Conservation (phyloP, 1,139 yeast species). For the Yamadazyma songkhlaensis region DNA sequence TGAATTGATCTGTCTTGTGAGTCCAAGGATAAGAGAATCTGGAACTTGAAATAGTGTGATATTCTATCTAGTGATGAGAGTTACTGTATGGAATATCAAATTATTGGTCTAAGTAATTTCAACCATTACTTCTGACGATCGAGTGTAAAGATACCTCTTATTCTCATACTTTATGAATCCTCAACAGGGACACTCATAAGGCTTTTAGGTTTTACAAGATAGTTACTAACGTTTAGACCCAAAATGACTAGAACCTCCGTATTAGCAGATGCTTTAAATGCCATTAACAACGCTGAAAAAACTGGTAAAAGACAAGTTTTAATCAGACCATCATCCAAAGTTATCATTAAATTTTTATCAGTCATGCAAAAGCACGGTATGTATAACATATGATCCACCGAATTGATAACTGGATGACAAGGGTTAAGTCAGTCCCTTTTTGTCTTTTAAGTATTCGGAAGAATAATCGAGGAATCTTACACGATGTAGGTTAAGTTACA, state of each 20-base stretch:
- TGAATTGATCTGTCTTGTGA: slow-evolving; percentile 8
- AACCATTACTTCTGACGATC: slow-evolving; percentile 5
- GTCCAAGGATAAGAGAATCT: slow-evolving; percentile 2
- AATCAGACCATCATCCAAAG: slow-evolving; percentile 98
- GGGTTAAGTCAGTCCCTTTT: slow-evolving; percentile 84
- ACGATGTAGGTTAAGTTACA: slow-evolving; percentile 42
- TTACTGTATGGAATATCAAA: background rate
- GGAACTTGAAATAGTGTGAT: background rate
- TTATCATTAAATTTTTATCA: slow-evolving; percentile 91
- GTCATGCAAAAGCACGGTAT: slow-evolving; percentile 96
- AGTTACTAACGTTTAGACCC: background rate
- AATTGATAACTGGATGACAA: slow-evolving; percentile 97
- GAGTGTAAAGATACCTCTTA: slow-evolving; percentile 14
- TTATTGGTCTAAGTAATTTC: slow-evolving; percentile 1
- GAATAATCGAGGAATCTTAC: slow-evolving; percentile 73
- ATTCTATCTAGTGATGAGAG: background rate
- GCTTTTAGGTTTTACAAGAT: background rate
- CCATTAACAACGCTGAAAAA: slow-evolving; percentile 99
- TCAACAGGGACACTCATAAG: slow-evolving; percentile 16
- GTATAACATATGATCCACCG: slow-evolving; percentile 42
- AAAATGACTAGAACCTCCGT: slow-evolving; percentile 79
- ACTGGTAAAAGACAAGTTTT: slow-evolving; percentile 99
- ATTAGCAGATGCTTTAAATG: slow-evolving; percentile 97
- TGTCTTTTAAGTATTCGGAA: slow-evolving; percentile 98
- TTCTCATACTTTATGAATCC: slow-evolving; percentile 12